phyloP scores from a whole-genome alignment of 768 basidiomycete genomes.

The Psilocybe subaeruginosa region DNA sequence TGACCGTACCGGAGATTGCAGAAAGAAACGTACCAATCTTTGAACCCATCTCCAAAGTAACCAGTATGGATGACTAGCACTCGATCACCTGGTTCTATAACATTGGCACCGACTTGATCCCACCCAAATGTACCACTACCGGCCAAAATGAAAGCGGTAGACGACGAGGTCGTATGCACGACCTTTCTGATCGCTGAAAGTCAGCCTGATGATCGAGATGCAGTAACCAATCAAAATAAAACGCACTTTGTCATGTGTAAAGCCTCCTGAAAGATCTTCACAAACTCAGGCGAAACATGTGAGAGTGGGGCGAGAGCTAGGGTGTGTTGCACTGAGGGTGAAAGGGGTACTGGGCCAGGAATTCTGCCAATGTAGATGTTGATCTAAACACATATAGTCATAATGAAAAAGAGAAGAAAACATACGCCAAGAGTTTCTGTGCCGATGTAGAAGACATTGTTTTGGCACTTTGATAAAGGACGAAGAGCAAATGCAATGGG shows the following conservation, averaged over 20 bases:
- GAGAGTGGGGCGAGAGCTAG: conserved; percentile 83
- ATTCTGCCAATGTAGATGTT: conserved; percentile 35
- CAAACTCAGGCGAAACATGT: conserved; percentile 84
- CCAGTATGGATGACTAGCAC: conserved; percentile 84
- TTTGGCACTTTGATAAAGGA: background rate
- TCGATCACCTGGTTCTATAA: conserved; percentile 72
- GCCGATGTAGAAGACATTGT: conserved; percentile 6
- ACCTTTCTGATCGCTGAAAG: conserved; percentile 50
- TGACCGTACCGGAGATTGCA: background rate
- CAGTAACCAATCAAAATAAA: background rate
- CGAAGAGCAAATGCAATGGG: background rate
- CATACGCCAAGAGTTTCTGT: conserved; percentile 16
- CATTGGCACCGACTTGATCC: conserved; percentile 89
- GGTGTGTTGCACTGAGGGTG: conserved; percentile 69
- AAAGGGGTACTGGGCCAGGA: conserved; percentile 55
- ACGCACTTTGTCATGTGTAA: conserved; percentile 68
- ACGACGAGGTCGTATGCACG: conserved; percentile 52
- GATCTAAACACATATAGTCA: background rate
- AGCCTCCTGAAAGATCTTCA: conserved; percentile 78
- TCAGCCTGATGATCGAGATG: background rate
- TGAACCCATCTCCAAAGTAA: conserved; percentile 88
- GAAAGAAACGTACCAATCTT: conserved; percentile 62
- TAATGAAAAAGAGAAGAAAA: background rate
- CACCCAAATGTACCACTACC: conserved; percentile 91
- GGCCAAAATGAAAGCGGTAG: conserved; percentile 81